Conservation (phyloP, 2,329 filamentous ascomycete genomes). For the Orbilia quercus region DNA sequence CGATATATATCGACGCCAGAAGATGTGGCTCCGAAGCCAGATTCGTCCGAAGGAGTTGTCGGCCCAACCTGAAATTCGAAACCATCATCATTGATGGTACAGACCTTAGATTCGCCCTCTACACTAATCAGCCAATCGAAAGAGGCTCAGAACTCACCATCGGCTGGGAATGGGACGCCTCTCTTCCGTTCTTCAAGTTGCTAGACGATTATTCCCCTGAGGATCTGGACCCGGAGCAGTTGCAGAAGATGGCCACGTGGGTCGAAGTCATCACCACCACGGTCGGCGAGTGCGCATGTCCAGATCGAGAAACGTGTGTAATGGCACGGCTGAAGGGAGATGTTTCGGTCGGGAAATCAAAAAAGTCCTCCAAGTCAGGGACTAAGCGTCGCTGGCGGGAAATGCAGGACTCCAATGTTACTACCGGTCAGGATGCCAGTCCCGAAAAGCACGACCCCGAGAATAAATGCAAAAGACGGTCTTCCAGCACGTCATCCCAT, state of each 20-base stretch:
- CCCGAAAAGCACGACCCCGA: constrained; percentile 71
- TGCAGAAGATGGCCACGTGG: constrained; percentile 63
- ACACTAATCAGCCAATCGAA: constrained; percentile 77
- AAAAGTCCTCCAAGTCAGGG: constrained; percentile 68
- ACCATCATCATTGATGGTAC: constrained; percentile 81
- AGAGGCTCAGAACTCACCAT: constrained; percentile 75
- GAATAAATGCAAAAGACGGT: constrained; percentile 68
- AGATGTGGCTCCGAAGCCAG: constrained; percentile 85
- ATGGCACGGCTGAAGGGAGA: constrained; percentile 57
- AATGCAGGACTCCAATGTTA: constrained; percentile 61
- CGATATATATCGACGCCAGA: constrained; percentile 91
- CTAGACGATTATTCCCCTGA: constrained; percentile 60
- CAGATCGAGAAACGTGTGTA: constrained; percentile 56
- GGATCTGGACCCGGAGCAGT: constrained; percentile 65
- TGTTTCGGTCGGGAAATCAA: constrained; percentile 54
- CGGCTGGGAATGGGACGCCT: constrained; percentile 69
- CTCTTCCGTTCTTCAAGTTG: constrained; percentile 56
- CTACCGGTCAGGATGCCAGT: constrained; percentile 74
- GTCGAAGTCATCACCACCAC: constrained; percentile 54
- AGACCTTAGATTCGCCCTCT: constrained; percentile 92
- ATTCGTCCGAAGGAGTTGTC: constrained; percentile 91
- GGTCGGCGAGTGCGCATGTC: constrained; percentile 59
- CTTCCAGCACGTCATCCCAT: constrained; percentile 68
- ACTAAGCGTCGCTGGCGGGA: constrained; percentile 66
- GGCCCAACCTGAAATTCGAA: constrained; percentile 86